phyloP scores from a whole-genome alignment of 1,284 basidiomycete species.

The Leccinum angustisporum region DNA sequence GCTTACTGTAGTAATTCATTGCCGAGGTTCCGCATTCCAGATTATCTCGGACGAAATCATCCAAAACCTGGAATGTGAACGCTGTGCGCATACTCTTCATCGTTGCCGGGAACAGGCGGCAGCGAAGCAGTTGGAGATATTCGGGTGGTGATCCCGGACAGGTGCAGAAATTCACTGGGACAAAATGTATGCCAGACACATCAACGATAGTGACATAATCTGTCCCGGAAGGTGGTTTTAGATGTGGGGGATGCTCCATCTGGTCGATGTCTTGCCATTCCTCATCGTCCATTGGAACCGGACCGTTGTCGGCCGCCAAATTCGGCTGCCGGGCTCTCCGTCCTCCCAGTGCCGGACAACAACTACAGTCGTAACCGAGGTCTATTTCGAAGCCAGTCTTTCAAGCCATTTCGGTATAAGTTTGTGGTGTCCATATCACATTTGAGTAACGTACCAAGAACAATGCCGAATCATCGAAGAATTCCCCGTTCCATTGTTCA shows the following conservation, averaged over 20 bases:
- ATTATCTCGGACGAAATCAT: too few species aligned
- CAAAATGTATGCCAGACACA: background rate
- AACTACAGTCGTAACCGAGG: background rate
- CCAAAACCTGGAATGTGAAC: too few species aligned
- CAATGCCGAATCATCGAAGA: background rate
- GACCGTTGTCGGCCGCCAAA: background rate
- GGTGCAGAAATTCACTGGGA: background rate
- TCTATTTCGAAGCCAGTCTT: background rate
- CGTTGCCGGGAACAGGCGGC: too few species aligned
- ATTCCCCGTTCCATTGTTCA: background rate
- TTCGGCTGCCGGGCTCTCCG: background rate
- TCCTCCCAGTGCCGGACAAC: background rate
- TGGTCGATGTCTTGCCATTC: background rate
- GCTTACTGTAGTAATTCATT: slow-evolving; percentile 26
- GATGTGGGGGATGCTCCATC: background rate
- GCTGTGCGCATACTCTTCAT: too few species aligned
- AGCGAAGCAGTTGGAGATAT: background rate
- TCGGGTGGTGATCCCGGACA: slow-evolving; percentile 12
- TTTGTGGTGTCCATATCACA: too few species aligned
- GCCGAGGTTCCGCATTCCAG: slow-evolving; percentile 22
- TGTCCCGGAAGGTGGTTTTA: background rate
- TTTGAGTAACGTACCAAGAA: background rate
- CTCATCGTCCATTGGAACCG: background rate
- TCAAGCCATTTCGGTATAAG: too few species aligned
- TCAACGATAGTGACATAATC: background rate